Base-by-base conservation (phyloP, 768 basidiomycete species). In the Boletus rufocinnamomeus region DNA sequence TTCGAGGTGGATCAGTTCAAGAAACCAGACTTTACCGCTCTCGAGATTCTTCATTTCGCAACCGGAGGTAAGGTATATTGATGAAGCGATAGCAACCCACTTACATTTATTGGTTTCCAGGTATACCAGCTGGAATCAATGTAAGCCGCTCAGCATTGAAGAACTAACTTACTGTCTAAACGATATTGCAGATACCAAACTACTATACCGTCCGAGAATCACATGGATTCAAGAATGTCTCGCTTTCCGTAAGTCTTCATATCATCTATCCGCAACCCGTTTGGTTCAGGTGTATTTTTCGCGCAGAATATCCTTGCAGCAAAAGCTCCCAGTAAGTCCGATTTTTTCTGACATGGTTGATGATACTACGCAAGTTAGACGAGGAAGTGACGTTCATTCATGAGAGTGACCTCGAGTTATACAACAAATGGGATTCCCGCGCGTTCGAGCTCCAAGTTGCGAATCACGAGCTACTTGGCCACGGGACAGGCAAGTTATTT, bases 361-460 rank as follows among this genome's bases (percentile, higher is more conserved):
- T n/a, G 25, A 21, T 23, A 5, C 23, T 50, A 44, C 7, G 6
- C 10, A n/a, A 40, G 49, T 19, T 45, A 90, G 89, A 86, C 59
- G 88, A 95, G 69, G 83, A 86, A 67, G 69, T 90, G 27, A 91
- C 92, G 0, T 95, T 95, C 71, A 82, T 94, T 52, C 88, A 89
- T 51, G 88, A 89, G 11, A 85, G 87, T 58, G 93, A 95, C 66
- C 78, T 84, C 25, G 82, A 79, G 9, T 74, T 91, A 16, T 93
- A 89, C 74, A 86, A 88, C 64, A 76, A 80, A 37, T 94, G 90
- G 91, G 88, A 93, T 59, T 82, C 78, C 37, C 80, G 82, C 19
- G 84, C 91, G 0, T 94, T 94, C 65, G 92, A 94, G 63, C 77
- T 95, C 0, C 93, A 94, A 65, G 93, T 95, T 21, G 93, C 93